These are phyloP conservation scores for Boletellus emodensis DNA, from an alignment of 768 basidiomycete species.

Conservation along the genomic window DNA sequence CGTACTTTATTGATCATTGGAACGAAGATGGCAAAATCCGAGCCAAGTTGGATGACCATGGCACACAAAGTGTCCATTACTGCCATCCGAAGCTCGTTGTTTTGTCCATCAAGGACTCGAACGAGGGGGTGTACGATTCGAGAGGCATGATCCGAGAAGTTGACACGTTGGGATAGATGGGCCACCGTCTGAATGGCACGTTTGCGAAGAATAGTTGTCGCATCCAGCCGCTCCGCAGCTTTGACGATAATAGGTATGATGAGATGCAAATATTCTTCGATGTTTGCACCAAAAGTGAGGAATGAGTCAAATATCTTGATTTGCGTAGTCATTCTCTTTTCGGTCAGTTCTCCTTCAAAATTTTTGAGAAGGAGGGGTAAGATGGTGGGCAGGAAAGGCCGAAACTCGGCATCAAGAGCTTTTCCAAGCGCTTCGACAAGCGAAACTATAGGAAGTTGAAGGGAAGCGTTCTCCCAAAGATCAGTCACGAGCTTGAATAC, in stretches of 20 bases:
- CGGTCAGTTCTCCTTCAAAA: slow-evolving; percentile 83
- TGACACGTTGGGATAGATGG: slow-evolving; percentile 84
- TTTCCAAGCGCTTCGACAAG: slow-evolving; percentile 90
- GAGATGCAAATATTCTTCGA: slow-evolving; percentile 96
- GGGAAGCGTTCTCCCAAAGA: slow-evolving; percentile 79
- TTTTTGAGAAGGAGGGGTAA: slow-evolving; percentile 87
- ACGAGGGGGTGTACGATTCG: slow-evolving; percentile 95
- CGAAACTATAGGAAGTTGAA: slow-evolving; percentile 89
- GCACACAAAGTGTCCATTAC: slow-evolving; percentile 95
- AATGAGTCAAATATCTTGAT: slow-evolving; percentile 94
- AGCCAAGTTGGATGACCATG: slow-evolving; percentile 86
- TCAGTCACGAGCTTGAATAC: slow-evolving; percentile 84
- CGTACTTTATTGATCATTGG: slow-evolving; percentile 92
- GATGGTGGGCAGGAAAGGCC: slow-evolving; percentile 88
- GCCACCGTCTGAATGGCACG: slow-evolving; percentile 90
- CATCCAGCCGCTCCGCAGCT: slow-evolving; percentile 81
- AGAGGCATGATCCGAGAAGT: slow-evolving; percentile 97
- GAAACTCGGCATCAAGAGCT: slow-evolving; percentile 95
- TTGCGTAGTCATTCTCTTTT: slow-evolving; percentile 73
- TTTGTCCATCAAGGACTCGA: slow-evolving; percentile 70
- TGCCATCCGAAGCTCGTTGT: slow-evolving; percentile 75
- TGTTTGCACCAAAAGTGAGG: slow-evolving; percentile 90
- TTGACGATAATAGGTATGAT: slow-evolving; percentile 93
- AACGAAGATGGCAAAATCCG: slow-evolving; percentile 97
- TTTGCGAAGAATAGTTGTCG: slow-evolving; percentile 70